Evolutionary conservation across 495 filamentous ascomycete genomes (phyloP).

Genomic region (Ascobolus immersus): DNA sequence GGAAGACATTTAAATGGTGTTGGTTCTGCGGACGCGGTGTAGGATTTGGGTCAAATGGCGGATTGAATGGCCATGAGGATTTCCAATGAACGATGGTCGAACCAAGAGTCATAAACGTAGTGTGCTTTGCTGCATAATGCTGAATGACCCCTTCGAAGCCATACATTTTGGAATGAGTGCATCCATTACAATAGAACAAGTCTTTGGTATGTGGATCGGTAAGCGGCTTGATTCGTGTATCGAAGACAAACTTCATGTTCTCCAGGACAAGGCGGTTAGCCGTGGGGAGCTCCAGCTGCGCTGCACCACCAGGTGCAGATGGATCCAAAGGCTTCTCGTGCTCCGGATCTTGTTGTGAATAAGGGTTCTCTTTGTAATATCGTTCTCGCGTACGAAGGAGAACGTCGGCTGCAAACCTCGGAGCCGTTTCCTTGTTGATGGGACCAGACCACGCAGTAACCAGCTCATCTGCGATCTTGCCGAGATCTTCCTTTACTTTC

Average conservation of each 20-base stretch:
- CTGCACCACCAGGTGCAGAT: conserved; percentile 10
- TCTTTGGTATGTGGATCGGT: conserved; percentile 38
- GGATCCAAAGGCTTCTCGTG: conserved; percentile 4
- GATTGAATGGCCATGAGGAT: conserved; percentile 49
- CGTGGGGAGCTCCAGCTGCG: conserved; percentile 27
- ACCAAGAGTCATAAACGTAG: conserved; percentile 35
- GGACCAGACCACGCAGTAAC: conserved; percentile 35
- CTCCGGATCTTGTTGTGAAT: conserved; percentile 20
- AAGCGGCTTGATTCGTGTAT: conserved; percentile 41
- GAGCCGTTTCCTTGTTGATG: conserved; percentile 31
- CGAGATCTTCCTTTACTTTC: conserved; percentile 33
- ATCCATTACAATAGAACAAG: conserved; percentile 47
- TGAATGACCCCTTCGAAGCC: conserved; percentile 55
- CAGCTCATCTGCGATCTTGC: conserved; percentile 35
- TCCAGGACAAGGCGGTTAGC: conserved; percentile 40
- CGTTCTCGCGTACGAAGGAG: conserved; percentile 33
- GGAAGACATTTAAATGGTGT: conserved; percentile 13
- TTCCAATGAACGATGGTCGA: conserved; percentile 50
- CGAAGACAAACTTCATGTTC: conserved; percentile 67
- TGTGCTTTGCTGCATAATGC: conserved; percentile 61
- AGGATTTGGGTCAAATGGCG: conserved; percentile 39
- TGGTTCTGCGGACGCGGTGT: conserved; percentile 18
- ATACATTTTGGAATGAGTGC: conserved; percentile 37
- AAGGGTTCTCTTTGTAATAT: conserved; percentile 33
- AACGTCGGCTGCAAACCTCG: conserved; percentile 40